Evolutionary conservation across 169 alveolate species (phyloP).

Genomic region (Plasmodium coatneyi): DNA sequence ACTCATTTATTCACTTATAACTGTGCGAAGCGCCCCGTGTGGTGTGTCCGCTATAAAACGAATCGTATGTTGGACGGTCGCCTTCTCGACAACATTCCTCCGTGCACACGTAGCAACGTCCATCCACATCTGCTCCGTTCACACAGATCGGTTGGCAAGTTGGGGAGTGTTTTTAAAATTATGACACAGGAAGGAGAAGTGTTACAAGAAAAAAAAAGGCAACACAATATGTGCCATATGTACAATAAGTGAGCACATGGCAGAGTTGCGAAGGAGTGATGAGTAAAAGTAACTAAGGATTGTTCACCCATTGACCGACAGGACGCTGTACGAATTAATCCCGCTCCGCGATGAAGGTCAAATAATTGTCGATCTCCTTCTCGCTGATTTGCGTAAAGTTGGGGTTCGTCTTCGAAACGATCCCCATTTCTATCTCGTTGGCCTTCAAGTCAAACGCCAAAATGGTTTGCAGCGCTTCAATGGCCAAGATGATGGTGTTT

Average conservation of each 20-base stretch:
- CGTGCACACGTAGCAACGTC: background rate
- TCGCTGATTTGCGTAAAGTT: constrained; percentile 89
- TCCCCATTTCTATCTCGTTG: constrained; percentile 92
- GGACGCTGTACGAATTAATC: constrained; percentile 75
- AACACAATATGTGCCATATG: background rate
- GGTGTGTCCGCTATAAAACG: background rate
- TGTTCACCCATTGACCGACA: background rate
- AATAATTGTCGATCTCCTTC: constrained; percentile 88
- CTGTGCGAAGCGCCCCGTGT: background rate
- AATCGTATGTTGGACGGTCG: background rate
- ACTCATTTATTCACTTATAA: background rate
- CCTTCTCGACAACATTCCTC: background rate
- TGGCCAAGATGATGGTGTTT: constrained; percentile 81
- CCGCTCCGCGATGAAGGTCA: constrained; percentile 91
- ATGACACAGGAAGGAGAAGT: background rate
- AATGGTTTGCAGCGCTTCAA: constrained; percentile 81
- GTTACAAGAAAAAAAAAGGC: background rate
- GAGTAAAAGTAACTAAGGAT: background rate
- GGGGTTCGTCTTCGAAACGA: constrained; percentile 88
- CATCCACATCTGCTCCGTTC: background rate
- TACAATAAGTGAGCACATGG: background rate
- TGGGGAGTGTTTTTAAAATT: background rate
- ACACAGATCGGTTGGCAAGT: background rate
- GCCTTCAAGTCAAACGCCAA: constrained; percentile 88
- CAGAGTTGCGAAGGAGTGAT: background rate